These are phyloP conservation scores for Lasiodiplodia gonubiensis DNA, from an alignment of 2,329 filamentous ascomycete genomes.

Conservation along the genomic window DNA sequence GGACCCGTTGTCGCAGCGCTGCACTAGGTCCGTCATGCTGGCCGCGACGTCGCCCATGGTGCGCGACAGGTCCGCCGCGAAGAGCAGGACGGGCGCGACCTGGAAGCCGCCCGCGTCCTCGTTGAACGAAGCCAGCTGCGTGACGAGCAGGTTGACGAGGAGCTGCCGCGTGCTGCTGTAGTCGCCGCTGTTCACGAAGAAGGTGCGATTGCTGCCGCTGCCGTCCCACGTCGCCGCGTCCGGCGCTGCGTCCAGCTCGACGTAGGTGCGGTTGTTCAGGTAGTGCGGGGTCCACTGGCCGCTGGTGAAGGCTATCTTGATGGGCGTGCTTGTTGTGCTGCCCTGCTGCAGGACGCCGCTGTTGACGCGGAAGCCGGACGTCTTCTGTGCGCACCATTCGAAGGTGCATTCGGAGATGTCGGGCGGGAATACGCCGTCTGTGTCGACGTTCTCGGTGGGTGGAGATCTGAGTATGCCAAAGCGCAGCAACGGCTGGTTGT, in stretches of 20 bases:
- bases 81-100: background rate
- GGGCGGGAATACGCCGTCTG: background rate
- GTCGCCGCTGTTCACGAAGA: background rate
- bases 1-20: background rate
- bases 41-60: background rate
- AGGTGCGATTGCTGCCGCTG: background rate
- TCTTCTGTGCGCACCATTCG: background rate
- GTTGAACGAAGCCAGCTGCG: background rate
- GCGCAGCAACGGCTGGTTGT: background rate
- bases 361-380: background rate
- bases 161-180: background rate
- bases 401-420: background rate
- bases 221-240: background rate
- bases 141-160: background rate
- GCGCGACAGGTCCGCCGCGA: background rate
- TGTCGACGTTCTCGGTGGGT: background rate
- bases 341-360: background rate
- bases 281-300: background rate
- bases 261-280: background rate
- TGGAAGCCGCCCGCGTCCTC: background rate
- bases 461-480: background rate
- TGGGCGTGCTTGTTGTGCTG: background rate
- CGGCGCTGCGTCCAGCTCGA: background rate
- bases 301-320: background rate
- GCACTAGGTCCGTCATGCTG: background rate